These are phyloP conservation scores for Claviceps quebecensis DNA, from an alignment of 2,329 filamentous ascomycete species.

Conservation along the genomic window DNA sequence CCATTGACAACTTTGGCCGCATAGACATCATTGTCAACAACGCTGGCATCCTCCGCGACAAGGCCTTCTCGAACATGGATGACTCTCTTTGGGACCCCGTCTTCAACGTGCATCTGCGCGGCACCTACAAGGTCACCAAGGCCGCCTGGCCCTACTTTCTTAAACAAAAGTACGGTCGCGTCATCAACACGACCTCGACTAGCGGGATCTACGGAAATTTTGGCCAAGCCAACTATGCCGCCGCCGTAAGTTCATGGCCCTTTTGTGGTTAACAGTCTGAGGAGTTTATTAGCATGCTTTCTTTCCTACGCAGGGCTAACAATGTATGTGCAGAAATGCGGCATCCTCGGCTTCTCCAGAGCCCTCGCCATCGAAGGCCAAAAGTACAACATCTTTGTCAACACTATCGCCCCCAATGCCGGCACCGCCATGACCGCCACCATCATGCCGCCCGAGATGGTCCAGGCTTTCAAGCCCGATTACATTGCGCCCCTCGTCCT, in stretches of 20 bases:
- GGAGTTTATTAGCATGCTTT: too few species aligned
- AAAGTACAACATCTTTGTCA: slow-evolving; percentile 97
- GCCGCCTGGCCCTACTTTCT: slow-evolving; percentile 95
- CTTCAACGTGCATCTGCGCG: slow-evolving; percentile 79
- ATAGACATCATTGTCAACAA: slow-evolving; percentile 97
- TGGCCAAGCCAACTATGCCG: slow-evolving; percentile 93
- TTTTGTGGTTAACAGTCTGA: too few species aligned
- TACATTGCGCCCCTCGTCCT: slow-evolving; percentile 92
- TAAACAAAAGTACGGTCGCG: slow-evolving; percentile 95
- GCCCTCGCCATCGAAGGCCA: slow-evolving; percentile 82
- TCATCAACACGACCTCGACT: slow-evolving; percentile 93
- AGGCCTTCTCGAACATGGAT: slow-evolving; percentile 96
- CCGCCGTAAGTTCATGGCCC: slow-evolving; percentile 46
- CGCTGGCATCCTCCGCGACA: slow-evolving; percentile 92
- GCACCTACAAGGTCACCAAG: slow-evolving; percentile 94
- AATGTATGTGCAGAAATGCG: slow-evolving; percentile 48
- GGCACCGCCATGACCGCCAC: slow-evolving; percentile 90
- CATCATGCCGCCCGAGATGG: slow-evolving; percentile 91
- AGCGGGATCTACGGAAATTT: slow-evolving; percentile 99
- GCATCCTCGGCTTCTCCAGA: slow-evolving; percentile 89
- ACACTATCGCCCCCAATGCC: slow-evolving; percentile 95
- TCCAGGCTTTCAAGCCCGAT: slow-evolving; percentile 97
- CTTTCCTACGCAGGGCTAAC: too few species aligned
- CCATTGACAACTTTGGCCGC: slow-evolving; percentile 85
- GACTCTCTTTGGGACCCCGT: slow-evolving; percentile 88